Evolutionary conservation across 176 grass and related monocot species (phyloP).

Genomic region (Pontederia paniculata): DNA sequence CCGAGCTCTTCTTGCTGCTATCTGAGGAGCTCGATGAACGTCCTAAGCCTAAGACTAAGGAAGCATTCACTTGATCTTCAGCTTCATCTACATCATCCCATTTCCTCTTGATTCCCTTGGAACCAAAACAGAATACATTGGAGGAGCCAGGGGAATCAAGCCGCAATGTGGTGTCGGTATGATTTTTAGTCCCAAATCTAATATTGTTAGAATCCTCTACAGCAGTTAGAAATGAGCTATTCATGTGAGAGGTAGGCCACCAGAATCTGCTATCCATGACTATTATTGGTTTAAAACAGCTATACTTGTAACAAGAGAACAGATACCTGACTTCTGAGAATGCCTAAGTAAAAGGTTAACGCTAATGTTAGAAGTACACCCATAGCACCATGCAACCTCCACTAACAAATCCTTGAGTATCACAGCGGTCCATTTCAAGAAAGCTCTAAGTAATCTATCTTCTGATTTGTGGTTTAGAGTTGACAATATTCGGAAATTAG

Average conservation of each 20-base stretch:
- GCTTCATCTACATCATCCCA: conserved; percentile 10
- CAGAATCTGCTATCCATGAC: conserved; percentile 15
- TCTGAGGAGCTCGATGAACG: conserved; percentile 13
- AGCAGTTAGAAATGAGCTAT: conserved; percentile 3
- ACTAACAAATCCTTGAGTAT: conserved; percentile 93
- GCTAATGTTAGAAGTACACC: background rate
- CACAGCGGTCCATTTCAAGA: conserved; percentile 16
- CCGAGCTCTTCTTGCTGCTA: conserved; percentile 14
- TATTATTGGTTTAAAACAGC: background rate
- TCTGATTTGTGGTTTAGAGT: background rate
- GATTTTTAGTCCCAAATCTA: conserved; percentile 7
- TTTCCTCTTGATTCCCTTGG: conserved; percentile 15
- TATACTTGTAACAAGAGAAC: background rate
- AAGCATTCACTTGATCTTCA: background rate
- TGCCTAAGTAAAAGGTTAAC: background rate
- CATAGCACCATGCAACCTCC: conserved; percentile 34
- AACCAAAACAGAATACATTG: background rate
- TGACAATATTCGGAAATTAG: background rate
- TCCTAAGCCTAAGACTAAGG: conserved; percentile 10
- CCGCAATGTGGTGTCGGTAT: conserved; percentile 10
- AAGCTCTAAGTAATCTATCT: background rate
- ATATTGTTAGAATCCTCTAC: background rate
- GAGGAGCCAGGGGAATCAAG: conserved; percentile 1
- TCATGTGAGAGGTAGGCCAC: background rate
- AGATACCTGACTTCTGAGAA: conserved; percentile 12